These are phyloP conservation scores for Penicillium soppii DNA, from an alignment of 495 filamentous ascomycete genomes.

Conservation along the genomic window DNA sequence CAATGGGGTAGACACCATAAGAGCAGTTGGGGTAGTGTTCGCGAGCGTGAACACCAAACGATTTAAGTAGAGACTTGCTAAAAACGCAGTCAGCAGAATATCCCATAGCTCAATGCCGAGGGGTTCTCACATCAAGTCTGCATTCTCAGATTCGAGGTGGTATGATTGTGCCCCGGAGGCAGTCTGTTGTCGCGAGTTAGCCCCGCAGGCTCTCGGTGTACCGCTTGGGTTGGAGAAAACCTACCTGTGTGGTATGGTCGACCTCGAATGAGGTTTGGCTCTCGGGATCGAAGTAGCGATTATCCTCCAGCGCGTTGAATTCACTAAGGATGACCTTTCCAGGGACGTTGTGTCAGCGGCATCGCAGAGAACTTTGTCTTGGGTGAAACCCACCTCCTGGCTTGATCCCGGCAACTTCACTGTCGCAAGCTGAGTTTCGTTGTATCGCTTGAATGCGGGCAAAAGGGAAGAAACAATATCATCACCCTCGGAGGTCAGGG, in stretches of 20 bases:
- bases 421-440: slow-evolving; percentile 86
- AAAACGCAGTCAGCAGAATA: slow-evolving; percentile 7
- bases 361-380: background rate
- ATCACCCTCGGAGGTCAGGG: slow-evolving; percentile 70
- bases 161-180: slow-evolving; percentile 79
- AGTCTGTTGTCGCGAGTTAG: slow-evolving; percentile 52
- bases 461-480: slow-evolving; percentile 65
- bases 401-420: slow-evolving; percentile 85
- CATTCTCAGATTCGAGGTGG: slow-evolving; percentile 73
- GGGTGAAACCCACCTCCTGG: slow-evolving; percentile 56
- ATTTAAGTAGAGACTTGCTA: slow-evolving; percentile 71
- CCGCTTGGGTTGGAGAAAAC: background rate
- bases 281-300: slow-evolving; percentile 85
- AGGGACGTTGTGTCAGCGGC: slow-evolving; percentile 16
- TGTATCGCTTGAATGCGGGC: slow-evolving; percentile 91
- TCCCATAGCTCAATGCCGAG: background rate
- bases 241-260: slow-evolving; percentile 78
- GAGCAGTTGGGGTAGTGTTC: slow-evolving; percentile 88
- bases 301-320: slow-evolving; percentile 74
- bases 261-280: slow-evolving; percentile 82
- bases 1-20: slow-evolving; percentile 74
- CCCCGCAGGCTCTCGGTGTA: slow-evolving; percentile 8
- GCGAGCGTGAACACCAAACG: slow-evolving; percentile 69
- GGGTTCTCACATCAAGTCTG: slow-evolving; percentile 69
- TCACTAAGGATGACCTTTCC: slow-evolving; percentile 79